These are phyloP conservation scores for Rhizophagus prolifer DNA, from an alignment of 192 early-diverging fungal species.

Conservation along the genomic window DNA sequence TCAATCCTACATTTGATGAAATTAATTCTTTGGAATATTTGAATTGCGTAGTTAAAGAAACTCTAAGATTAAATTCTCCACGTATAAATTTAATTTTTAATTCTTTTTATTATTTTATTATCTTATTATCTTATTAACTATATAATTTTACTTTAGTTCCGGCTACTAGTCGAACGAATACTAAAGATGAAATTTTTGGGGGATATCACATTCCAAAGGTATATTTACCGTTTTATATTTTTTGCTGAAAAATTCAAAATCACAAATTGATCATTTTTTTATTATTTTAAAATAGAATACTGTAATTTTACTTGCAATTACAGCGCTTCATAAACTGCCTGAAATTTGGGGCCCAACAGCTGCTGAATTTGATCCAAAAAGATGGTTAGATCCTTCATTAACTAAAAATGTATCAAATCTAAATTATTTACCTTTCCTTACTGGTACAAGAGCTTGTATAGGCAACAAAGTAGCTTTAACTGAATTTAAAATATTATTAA, in stretches of 20 bases:
- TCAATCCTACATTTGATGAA: constrained; percentile 43
- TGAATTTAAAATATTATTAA: constrained; percentile 55
- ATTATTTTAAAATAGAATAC: background rate
- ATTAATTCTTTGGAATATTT: constrained; percentile 50
- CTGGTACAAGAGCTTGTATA: constrained; percentile 56
- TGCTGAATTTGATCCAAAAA: constrained; percentile 49
- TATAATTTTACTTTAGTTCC: constrained; percentile 32
- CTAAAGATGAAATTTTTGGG: constrained; percentile 39
- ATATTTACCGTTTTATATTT: constrained; percentile 7
- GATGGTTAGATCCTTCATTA: constrained; percentile 48
- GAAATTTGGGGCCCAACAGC: constrained; percentile 3
- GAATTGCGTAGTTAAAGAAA: constrained; percentile 54
- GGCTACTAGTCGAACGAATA: constrained; percentile 36
- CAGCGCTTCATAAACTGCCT: background rate
- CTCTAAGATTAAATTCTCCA: constrained; percentile 50
- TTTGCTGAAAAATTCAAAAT: background rate
- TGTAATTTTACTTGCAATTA: background rate
- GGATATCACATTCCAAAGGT: constrained; percentile 54
- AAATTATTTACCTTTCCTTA: constrained; percentile 46
- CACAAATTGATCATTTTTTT: no score
- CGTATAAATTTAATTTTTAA: background rate
- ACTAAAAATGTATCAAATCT: constrained; percentile 32
- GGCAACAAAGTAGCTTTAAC: constrained; percentile 55
- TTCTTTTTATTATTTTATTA: no score
- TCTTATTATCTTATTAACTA: no score